Evolutionary conservation across 2,329 filamentous ascomycete genomes (phyloP).

Genomic region (Phialophora tarda): DNA sequence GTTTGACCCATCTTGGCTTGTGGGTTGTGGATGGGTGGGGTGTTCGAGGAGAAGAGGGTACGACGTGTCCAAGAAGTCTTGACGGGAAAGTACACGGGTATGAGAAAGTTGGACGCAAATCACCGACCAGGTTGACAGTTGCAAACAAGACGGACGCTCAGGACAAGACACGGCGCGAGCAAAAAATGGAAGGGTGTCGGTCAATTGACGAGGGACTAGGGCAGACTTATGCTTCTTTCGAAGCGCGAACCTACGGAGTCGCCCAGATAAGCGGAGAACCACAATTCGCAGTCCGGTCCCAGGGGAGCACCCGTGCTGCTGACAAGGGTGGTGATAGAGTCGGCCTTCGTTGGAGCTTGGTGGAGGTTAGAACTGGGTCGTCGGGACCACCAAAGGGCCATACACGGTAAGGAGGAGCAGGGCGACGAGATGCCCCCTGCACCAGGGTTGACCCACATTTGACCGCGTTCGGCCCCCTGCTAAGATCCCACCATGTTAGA

Average conservation of each 20-base stretch:
- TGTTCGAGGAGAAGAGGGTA: background rate
- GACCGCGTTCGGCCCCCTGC: background rate
- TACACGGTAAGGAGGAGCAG: background rate
- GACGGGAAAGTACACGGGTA: background rate
- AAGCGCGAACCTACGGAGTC: slow-evolving; percentile 12
- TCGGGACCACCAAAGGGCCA: background rate
- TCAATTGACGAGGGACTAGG: background rate
- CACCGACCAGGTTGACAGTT: slow-evolving; percentile 11
- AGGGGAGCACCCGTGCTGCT: background rate
- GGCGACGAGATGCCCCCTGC: background rate
- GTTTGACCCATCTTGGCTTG: slow-evolving; percentile 36
- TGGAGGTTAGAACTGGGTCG: background rate
- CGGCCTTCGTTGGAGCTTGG: background rate
- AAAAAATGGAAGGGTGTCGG: slow-evolving; percentile 1
- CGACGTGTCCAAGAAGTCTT: background rate
- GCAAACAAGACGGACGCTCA: slow-evolving; percentile 1
- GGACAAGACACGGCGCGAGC: background rate
- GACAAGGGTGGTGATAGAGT: background rate
- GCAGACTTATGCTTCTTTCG: slow-evolving; percentile 23
- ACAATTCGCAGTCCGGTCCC: background rate
- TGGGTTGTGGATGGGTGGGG: background rate
- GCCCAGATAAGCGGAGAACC: background rate
- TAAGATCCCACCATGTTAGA: background rate
- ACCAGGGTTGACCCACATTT: background rate
- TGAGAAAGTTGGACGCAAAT: background rate